phyloP scores from a whole-genome alignment of 768 basidiomycete genomes.

The Tulasnella sp. region DNA sequence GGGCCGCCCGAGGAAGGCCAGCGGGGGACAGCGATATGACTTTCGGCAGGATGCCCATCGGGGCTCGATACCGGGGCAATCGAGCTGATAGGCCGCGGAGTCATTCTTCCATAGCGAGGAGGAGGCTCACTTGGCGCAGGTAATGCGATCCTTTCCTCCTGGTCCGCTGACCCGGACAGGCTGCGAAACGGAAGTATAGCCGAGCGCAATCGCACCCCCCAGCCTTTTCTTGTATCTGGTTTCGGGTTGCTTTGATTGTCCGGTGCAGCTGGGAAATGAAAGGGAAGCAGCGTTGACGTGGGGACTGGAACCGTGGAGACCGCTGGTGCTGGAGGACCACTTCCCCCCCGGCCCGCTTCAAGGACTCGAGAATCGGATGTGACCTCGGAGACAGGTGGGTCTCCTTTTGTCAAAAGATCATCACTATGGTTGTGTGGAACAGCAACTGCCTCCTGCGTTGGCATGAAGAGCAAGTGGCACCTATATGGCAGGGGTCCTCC shows the following conservation, averaged over 20 bases:
- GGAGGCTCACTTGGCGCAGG: neutral
- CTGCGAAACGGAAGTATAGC: neutral
- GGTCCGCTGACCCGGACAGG: neutral
- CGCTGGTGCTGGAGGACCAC: neutral
- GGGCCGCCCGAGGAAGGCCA: neutral
- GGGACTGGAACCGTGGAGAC: neutral
- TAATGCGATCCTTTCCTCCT: neutral
- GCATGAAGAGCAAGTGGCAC: neutral
- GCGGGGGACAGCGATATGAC: neutral
- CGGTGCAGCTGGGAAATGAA: neutral
- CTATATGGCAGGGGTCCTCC: neutral
- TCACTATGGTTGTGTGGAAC: neutral
- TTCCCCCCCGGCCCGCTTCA: neutral
- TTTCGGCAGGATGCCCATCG: neutral
- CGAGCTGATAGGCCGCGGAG: neutral
- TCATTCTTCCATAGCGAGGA: neutral
- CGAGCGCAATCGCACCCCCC: neutral
- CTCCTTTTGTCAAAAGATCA: neutral
- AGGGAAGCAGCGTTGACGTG: neutral
- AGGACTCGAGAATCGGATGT: neutral
- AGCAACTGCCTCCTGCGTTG: neutral
- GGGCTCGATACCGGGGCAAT: neutral
- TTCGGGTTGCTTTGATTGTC: neutral
- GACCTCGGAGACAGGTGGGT: neutral
- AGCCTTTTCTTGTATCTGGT: neutral